Base-by-base conservation (phyloP, 352 stramenopile species). In the Sclerospora graminicola region DNA sequence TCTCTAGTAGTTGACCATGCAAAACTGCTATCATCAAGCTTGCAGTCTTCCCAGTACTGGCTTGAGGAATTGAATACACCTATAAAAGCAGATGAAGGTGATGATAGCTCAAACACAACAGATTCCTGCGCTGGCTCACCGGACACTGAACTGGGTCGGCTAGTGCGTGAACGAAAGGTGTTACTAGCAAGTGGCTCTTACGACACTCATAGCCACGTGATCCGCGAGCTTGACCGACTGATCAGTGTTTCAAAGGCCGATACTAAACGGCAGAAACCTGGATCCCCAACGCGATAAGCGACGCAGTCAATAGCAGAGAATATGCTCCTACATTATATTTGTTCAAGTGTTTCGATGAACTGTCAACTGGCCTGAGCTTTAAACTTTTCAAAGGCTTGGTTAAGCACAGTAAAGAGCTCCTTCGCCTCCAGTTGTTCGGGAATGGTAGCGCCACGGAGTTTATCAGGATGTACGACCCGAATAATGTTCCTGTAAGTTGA, bases 361-460 rank as follows among this genome's bases (percentile, higher is more conserved):
- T 26, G 21, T 37, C 14, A 37, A 18, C 32, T 16, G 14, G 32
- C 8, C n/a, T 37, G 34, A 18, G 59, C 67, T 51, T 92, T 91
- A 43, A 85, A 89, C 42, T 77, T 80, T 45, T 93, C 79, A 50
- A 91, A 93, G n/a, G 77, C 77, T 51, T 90, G 72, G 48, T 91
- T 93, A 21, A 91, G 54, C 28, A 91, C 73, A 13, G 80, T 93
- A 54, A 93, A 93, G 18, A 93, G 65, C 46, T 90, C 82, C 19
- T 89, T 87, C 4, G 82, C 79, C 51, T 88, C 82, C 6, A 91
- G 45, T 36, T 93, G 79, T 23, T 93, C 77, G n/a, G 74, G 30
- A 29, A 93, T 63, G 4, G 69, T 80, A 10, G 71, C 82, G 10
- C 66, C 65, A 8, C 82, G 77, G n/a, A 93, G 54, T 48, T 93